A percentile compares a stretch with the other conserved stretches of the same genome.
phyloP scores from a whole-genome alignment of 2,329 filamentous ascomycete species.

The Aspergillus pseudoglaucus region DNA sequence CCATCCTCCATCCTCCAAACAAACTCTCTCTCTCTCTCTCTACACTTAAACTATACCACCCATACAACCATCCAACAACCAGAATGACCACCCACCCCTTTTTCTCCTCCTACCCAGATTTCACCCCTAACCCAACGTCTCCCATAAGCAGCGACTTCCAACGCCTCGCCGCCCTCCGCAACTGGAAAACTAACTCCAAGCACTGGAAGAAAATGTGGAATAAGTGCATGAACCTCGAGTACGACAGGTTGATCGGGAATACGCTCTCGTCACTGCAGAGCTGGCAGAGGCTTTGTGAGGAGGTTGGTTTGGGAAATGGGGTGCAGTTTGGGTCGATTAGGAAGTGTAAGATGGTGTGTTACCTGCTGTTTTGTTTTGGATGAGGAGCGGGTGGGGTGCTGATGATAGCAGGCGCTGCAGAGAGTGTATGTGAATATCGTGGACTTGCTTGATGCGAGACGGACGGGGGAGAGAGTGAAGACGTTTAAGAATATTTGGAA shows the following conservation, averaged over 20 bases:
- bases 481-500: slow-evolving; percentile 8
- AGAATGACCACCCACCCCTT: slow-evolving; percentile 1
- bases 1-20: neutral
- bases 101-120: slow-evolving; percentile 12
- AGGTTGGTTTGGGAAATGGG: slow-evolving; percentile 13
- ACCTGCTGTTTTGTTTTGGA: neutral
- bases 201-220: slow-evolving; percentile 17
- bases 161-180: slow-evolving; percentile 8
- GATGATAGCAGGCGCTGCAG: slow-evolving; percentile 13
- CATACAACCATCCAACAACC: no score
- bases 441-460: slow-evolving; percentile 22
- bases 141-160: slow-evolving; percentile 16
- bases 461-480: slow-evolving; percentile 1
- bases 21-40: neutral
- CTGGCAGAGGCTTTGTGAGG: slow-evolving; percentile 20
- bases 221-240: slow-evolving; percentile 14
- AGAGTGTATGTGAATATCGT: slow-evolving; percentile 23
- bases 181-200: slow-evolving; percentile 17
- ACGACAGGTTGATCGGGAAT: slow-evolving; percentile 11
- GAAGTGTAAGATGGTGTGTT: slow-evolving; percentile 21
- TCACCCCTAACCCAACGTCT: slow-evolving; percentile 6
- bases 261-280: slow-evolving; percentile 8
- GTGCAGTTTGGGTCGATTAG: slow-evolving; percentile 13
- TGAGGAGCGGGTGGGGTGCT: neutral
- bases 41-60: neutral